Conservation (phyloP, 306 rosid species). For the Casuarina cunninghamiana region DNA sequence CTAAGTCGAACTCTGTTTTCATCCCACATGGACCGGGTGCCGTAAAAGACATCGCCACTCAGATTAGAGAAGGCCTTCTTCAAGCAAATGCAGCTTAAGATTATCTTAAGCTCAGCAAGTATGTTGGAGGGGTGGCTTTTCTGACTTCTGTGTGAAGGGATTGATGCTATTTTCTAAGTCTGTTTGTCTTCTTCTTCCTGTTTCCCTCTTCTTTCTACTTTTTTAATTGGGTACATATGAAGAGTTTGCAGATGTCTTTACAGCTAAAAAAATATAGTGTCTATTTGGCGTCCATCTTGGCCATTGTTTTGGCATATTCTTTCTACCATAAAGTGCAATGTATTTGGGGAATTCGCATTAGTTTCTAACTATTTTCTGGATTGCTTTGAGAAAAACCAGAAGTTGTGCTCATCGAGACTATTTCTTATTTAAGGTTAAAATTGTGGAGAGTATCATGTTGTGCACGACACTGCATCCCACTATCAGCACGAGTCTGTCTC, state of each 20-base stretch:
- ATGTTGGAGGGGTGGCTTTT: not conserved
- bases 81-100: slow-evolving; percentile 29
- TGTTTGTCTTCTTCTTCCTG: not conserved
- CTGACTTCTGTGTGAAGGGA: not conserved
- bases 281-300: not conserved
- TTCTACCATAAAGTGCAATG: not conserved
- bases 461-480: too few species aligned
- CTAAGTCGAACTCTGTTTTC: slow-evolving; percentile 49
- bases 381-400: not conserved
- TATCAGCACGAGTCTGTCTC: too few species aligned
- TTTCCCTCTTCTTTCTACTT: not conserved
- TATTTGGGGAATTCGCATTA: not conserved
- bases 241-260: not conserved
- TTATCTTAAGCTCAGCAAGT: not conserved
- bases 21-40: slow-evolving; percentile 62
- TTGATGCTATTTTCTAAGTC: not conserved
- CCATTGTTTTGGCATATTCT: not conserved
- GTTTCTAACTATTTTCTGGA: not conserved
- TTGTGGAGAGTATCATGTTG: too few species aligned
- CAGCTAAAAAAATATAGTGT: not conserved
- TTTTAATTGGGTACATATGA: not conserved
- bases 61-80: slow-evolving; percentile 57
- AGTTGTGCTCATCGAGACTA: not conserved
- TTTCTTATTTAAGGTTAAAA: not conserved
- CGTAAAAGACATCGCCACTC: slow-evolving; percentile 47